phyloP scores from a whole-genome alignment of 2,329 filamentous ascomycete genomes.

The Fusarium pininemorale region DNA sequence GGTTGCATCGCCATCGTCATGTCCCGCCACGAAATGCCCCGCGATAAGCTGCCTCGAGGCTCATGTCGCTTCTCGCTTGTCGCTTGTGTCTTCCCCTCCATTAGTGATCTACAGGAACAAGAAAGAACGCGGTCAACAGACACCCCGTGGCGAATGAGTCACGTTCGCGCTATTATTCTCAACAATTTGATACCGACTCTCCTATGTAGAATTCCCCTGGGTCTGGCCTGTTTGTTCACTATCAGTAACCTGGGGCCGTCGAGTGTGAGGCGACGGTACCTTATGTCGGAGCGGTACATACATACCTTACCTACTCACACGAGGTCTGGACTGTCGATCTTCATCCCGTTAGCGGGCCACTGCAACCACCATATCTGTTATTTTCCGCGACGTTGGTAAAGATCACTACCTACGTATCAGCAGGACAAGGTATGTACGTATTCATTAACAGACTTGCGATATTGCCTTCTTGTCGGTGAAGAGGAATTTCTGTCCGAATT shows the following conservation, averaged over 20 bases:
- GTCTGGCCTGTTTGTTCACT: neutral
- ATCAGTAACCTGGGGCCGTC: neutral
- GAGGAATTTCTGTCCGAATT: conserved; percentile 8
- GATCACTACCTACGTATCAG: neutral
- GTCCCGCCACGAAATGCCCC: conserved; percentile 22
- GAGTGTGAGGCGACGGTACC: neutral
- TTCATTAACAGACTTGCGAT: neutral
- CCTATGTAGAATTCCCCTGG: neutral
- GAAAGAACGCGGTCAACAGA: neutral
- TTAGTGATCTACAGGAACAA: conserved; percentile 39
- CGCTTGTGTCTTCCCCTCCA: conserved; percentile 16
- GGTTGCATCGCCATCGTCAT: conserved; percentile 29
- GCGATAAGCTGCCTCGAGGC: conserved; percentile 26
- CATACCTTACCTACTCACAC: neutral
- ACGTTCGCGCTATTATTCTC: conserved; percentile 1
- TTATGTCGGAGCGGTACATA: conserved; percentile 2
- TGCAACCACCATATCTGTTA: conserved; percentile 17
- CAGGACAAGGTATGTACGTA: neutral
- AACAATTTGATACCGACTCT: neutral
- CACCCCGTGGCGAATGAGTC: conserved; percentile 9
- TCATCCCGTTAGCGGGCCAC: conserved; percentile 24
- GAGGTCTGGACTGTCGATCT: conserved; percentile 30
- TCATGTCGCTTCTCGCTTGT: neutral
- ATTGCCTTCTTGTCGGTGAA: conserved; percentile 29
- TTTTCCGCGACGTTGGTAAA: conserved; percentile 9